Percentiles rank a stretch among this genome's conserved stretches.
These are phyloP conservation scores for Alternaria alternata DNA, from an alignment of 2,329 filamentous ascomycete genomes.

Conservation along the genomic window DNA sequence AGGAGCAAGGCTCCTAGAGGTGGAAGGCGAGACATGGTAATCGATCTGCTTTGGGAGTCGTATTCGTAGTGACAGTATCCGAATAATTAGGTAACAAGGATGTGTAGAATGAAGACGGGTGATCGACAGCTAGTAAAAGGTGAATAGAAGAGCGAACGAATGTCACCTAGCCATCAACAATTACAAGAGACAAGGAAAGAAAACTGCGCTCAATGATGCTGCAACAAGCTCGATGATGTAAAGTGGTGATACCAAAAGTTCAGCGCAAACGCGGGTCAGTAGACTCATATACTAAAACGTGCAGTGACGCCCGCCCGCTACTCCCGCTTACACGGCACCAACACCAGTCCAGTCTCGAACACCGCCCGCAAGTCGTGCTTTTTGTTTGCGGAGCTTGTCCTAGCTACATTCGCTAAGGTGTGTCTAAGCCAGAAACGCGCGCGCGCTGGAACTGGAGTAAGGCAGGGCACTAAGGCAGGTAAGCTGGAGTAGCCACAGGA, in stretches of 20 bases:
- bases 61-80: constrained; percentile 1
- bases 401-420: neutral
- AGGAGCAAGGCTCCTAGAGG: constrained; percentile 34
- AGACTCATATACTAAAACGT: constrained; percentile 29
- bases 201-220: constrained; percentile 7
- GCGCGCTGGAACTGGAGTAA: neutral
- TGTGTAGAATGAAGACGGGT: constrained; percentile 5
- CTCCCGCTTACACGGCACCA: constrained; percentile 16
- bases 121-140: constrained; percentile 15
- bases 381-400: constrained; percentile 5
- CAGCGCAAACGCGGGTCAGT: constrained; percentile 16
- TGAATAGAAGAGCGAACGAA: constrained; percentile 15
- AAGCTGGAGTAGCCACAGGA: neutral
- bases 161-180: constrained; percentile 20
- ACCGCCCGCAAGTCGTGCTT: neutral
- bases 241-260: neutral
- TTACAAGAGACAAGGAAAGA: neutral
- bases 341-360: constrained; percentile 3
- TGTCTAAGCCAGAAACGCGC: neutral
- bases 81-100: constrained; percentile 11
- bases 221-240: constrained; percentile 1
- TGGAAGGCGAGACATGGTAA: constrained; percentile 27
- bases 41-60: neutral
- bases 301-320: constrained; percentile 15
- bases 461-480: neutral